Evolutionary conservation across 169 alveolate genomes (phyloP), one percentile per base, ranked within the genome.

Genomic region (Plasmodium blacklocki): DNA sequence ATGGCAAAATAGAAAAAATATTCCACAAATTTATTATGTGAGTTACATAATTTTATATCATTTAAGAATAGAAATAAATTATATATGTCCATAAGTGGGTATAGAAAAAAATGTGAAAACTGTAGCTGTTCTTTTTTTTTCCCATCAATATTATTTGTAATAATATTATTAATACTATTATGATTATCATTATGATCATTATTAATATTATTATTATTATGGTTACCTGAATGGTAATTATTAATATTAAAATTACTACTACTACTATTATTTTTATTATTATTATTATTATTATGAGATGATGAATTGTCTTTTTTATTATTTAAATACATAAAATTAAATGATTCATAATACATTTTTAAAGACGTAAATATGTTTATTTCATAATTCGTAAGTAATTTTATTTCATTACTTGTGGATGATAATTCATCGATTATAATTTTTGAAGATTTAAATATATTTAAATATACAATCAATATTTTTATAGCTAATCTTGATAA

Each of bases 361-460:
- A 86, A 8, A 1, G 92, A 86, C 0, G 92, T 63, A 14, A 86
- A 86, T 59, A 86, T 86, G 21, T 73, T 86, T 21, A 86, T 86
- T 86, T 86, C 92, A 45, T 86, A 86, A 86, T 86, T 70, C 62
- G 19, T 29, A 5, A 86, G 70, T 67, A 86, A 73, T 49, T 29
- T 71, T 29, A 86, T 86, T 71, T 86, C 88, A 72, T 47, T 63
- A 39, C 15, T 86, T 15, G 15, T 43, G 5, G 11, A 39, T n/a
- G 88, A 86, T 45, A 71, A 86, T 11, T 86, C 88, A 56, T 86
- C 92, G 52, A 86, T 60, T 52, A 86, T 43, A 15, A 86, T 86
- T 71, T 86, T 86, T 23, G 92, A 64, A 52, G n/a, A 49, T n/a
- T 72, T 86, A 54, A 86, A 86, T 43, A 86, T 70, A 32, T 71